Percentiles rank a stretch among this genome's conserved stretches.
Evolutionary conservation across 495 filamentous ascomycete genomes (phyloP).

Genomic region (Neurospora africana): DNA sequence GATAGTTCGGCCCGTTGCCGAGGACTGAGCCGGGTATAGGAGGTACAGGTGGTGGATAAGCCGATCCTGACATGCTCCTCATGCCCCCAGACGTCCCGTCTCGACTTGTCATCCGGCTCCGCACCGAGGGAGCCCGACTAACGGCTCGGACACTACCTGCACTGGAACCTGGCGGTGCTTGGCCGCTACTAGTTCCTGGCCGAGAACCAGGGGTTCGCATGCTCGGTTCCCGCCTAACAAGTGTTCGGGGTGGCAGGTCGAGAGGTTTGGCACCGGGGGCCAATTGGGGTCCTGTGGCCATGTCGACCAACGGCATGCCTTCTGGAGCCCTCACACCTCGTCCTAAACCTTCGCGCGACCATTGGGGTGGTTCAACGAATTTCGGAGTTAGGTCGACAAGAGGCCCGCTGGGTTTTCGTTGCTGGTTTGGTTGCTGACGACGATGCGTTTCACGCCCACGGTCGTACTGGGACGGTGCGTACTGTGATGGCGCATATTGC

Average conservation of each 20-base stretch:
- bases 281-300: slow-evolving; percentile 16
- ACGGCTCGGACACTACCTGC: not conserved
- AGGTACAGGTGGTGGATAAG: not conserved
- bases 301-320: slow-evolving; percentile 52
- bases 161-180: not conserved
- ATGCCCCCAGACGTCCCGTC: not conserved
- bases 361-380: slow-evolving; percentile 67
- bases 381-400: slow-evolving; percentile 66
- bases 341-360: slow-evolving; percentile 48
- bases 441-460: slow-evolving; percentile 5
- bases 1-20: not conserved
- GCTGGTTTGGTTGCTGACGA: slow-evolving; percentile 16
- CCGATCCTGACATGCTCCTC: not conserved
- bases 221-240: not conserved
- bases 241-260: not conserved
- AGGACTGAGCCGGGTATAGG: not conserved
- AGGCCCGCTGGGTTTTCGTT: slow-evolving; percentile 35
- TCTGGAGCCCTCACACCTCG: slow-evolving; percentile 54
- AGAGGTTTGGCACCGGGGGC: not conserved
- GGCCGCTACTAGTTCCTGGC: not conserved
- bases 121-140: not conserved
- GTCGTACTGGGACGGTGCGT: not conserved
- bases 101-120: not conserved
- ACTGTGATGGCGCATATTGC: not conserved
- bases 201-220: not conserved